A percentile compares a stretch with the other conserved stretches of the same genome.
These are phyloP conservation scores for Diplodia scrobiculata DNA, from an alignment of 2,329 filamentous ascomycete genomes.

Conservation along the genomic window DNA sequence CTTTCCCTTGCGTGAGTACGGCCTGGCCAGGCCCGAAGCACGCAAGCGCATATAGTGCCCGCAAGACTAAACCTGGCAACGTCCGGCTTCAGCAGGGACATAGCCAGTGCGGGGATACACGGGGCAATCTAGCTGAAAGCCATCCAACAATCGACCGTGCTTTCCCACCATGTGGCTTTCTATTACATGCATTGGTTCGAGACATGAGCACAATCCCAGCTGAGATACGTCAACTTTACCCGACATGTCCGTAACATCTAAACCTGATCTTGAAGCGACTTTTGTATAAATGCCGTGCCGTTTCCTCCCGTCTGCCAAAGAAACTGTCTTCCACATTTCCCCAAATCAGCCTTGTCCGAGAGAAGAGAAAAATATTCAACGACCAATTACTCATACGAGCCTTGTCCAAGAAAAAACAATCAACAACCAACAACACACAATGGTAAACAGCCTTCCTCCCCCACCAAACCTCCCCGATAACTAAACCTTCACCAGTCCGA, in stretches of 20 bases:
- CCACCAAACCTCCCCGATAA: background rate
- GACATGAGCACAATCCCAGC: background rate
- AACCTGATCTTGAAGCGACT: background rate
- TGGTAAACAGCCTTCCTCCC: background rate
- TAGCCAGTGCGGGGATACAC: constrained; percentile 11
- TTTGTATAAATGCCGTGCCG: background rate
- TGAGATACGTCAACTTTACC: constrained; percentile 1
- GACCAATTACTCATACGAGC: no score
- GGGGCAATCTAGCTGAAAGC: constrained; percentile 13
- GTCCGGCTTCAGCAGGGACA: constrained; percentile 1
- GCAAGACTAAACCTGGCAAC: constrained; percentile 6
- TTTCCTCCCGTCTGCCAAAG: background rate
- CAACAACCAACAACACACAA: background rate
- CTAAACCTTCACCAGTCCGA: background rate
- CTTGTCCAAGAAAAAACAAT: background rate
- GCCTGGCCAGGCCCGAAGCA: constrained; percentile 7
- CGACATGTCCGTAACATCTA: background rate
- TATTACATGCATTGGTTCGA: background rate
- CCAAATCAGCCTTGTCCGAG: background rate
- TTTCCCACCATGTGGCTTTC: constrained; percentile 6
- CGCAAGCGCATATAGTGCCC: background rate
- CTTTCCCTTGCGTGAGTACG: background rate
- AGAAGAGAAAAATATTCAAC: background rate
- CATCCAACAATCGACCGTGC: constrained; percentile 5
- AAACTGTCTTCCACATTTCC: background rate